phyloP scores from a whole-genome alignment of 192 early-diverging fungal species.

The Coemansia sp. region DNA sequence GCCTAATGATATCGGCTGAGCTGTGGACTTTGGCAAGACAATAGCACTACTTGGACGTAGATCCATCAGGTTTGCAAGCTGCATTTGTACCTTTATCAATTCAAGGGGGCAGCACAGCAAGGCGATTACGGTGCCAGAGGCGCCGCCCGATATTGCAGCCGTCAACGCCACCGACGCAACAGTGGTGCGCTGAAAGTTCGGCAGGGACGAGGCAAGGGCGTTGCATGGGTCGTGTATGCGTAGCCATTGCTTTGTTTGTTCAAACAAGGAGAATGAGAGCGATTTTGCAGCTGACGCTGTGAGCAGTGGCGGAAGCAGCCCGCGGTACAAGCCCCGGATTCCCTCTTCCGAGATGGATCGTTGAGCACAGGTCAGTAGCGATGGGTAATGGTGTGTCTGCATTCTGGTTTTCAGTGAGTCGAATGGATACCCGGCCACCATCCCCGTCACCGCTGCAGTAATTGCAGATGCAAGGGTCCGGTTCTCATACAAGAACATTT shows the following conservation, averaged over 20 bases:
- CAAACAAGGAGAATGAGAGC: conserved; percentile 90
- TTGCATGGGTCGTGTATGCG: conserved; percentile 22
- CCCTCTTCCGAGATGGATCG: conserved; percentile 80
- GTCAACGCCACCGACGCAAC: conserved; percentile 51
- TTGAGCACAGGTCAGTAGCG: conserved; percentile 72
- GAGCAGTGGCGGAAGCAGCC: conserved; percentile 77
- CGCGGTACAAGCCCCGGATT: conserved; percentile 81
- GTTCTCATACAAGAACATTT: conserved; percentile 47
- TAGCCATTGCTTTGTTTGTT: conserved; percentile 63
- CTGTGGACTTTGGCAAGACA: conserved; percentile 9
- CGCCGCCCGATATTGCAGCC: conserved; percentile 56
- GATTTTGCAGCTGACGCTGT: conserved; percentile 85
- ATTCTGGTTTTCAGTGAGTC: conserved; percentile 96
- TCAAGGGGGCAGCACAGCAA: conserved; percentile 73
- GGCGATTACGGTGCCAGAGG: conserved; percentile 66
- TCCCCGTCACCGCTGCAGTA: conserved; percentile 66
- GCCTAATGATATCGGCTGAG: conserved; percentile 2
- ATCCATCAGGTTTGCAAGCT: conserved; percentile 63
- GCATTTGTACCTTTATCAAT: conserved; percentile 74
- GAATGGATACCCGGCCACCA: conserved; percentile 77
- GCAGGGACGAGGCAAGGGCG: conserved; percentile 2
- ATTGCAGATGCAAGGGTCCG: conserved; percentile 69
- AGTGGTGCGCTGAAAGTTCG: conserved; percentile 46
- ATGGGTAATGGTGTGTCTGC: conserved; percentile 88
- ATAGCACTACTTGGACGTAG: conserved; percentile 17